Conservation (phyloP, 2,329 filamentous ascomycete species). For the Calonectria crousiana region DNA sequence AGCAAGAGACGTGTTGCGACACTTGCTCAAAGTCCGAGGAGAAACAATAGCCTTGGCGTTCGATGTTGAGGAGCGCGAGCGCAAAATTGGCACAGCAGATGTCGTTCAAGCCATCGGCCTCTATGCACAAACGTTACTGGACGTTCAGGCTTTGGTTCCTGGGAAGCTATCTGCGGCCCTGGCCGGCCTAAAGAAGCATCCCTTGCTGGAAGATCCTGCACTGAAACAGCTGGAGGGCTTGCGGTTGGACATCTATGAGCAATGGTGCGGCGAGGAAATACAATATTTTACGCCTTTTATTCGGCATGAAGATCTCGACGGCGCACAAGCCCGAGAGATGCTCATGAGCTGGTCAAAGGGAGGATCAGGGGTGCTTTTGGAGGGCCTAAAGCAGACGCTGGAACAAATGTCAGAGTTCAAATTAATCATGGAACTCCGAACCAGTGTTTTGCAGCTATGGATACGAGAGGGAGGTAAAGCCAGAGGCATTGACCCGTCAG, state of each 20-base stretch:
- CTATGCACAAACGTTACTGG: conserved; percentile 81
- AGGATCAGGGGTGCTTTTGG: conserved; percentile 69
- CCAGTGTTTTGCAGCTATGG: conserved; percentile 79
- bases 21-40: conserved; percentile 81
- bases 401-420: conserved; percentile 74
- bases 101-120: conserved; percentile 77
- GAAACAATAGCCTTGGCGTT: conserved; percentile 76
- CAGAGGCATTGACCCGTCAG: conserved; percentile 74
- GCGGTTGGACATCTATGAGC: conserved; percentile 80
- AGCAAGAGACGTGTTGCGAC: conserved; percentile 80
- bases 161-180: conserved; percentile 78
- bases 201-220: conserved; percentile 78
- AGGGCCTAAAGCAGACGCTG: conserved; percentile 72
- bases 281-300: conserved; percentile 89
- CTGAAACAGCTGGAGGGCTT: conserved; percentile 77
- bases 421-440: conserved; percentile 76
- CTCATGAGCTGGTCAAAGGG: conserved; percentile 73
- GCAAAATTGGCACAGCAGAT: conserved; percentile 55
- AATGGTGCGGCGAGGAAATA: conserved; percentile 87
- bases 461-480: conserved; percentile 75
- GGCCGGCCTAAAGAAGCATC: conserved; percentile 74
- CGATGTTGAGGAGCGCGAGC: conserved; percentile 60
- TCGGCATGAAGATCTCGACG: conserved; percentile 80
- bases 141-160: conserved; percentile 82
- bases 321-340: conserved; percentile 69